Evolutionary conservation across 164 flowering plant genomes (phyloP).

Genomic region (Chimonanthus praecox): DNA sequence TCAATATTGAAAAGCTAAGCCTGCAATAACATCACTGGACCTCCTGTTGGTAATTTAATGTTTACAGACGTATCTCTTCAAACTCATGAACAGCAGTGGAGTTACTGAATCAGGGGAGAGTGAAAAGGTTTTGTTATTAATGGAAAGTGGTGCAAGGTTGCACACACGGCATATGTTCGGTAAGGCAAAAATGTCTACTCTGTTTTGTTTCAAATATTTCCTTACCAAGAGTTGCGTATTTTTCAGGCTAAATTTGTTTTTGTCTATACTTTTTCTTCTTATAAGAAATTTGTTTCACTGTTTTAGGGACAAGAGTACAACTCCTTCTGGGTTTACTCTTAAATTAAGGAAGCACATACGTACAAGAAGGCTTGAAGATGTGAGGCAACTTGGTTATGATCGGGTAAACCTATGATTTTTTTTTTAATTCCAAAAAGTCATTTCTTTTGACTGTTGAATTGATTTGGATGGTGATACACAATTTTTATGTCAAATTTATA

Average conservation of each 20-base stretch:
- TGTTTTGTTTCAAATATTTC: neutral
- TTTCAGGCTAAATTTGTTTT: neutral
- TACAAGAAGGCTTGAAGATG: constrained; percentile 95
- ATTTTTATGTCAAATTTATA: neutral
- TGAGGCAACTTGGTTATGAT: constrained; percentile 96
- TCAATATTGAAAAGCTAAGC: neutral
- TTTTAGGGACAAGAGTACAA: constrained; percentile 81
- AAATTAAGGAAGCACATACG: constrained; percentile 92
- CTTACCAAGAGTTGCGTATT: neutral
- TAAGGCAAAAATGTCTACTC: constrained; percentile 9
- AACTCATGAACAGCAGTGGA: constrained; percentile 96
- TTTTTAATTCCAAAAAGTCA: no score
- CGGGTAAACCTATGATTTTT: constrained; percentile 40
- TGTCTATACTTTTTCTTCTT: neutral
- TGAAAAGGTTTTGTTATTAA: constrained; percentile 83
- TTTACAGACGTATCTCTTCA: constrained; percentile 82
- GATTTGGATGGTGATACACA: neutral
- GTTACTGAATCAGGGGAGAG: constrained; percentile 94
- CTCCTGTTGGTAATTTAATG: neutral
- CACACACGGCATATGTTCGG: constrained; percentile 93
- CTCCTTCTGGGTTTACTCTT: constrained; percentile 95
- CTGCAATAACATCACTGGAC: neutral
- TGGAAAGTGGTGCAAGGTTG: constrained; percentile 94
- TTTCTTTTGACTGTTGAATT: neutral
- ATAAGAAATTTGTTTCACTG: neutral